These are phyloP conservation scores for Lachancea dasiensis DNA, from an alignment of 805 yeast species.

Conservation along the genomic window DNA sequence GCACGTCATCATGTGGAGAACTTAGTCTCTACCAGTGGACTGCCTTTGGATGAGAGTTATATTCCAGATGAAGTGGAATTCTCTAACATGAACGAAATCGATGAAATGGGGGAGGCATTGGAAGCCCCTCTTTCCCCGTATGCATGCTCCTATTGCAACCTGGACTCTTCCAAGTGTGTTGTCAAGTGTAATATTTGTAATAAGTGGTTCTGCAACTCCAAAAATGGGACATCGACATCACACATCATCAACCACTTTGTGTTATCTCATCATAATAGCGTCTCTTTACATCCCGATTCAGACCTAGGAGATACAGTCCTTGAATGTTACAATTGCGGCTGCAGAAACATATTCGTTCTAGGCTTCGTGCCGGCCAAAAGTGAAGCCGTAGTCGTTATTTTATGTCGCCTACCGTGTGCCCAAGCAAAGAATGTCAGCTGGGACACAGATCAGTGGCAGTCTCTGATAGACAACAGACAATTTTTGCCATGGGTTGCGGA, in stretches of 20 bases:
- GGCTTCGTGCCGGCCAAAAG: conserved; percentile 86
- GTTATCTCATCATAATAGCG: conserved; percentile 66
- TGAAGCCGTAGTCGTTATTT: conserved; percentile 77
- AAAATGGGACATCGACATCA: conserved; percentile 52
- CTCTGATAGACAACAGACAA: conserved; percentile 73
- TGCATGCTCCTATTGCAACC: conserved; percentile 68
- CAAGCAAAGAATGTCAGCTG: conserved; percentile 69
- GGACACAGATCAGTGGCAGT: conserved; percentile 86
- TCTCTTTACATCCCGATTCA: conserved; percentile 70
- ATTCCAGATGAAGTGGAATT: background rate
- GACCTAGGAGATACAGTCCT: conserved; percentile 81
- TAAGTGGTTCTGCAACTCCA: conserved; percentile 87
- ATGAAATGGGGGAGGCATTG: conserved; percentile 6
- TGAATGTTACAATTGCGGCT: conserved; percentile 90
- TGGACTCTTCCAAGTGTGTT: conserved; percentile 56
- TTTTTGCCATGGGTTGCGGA: conserved; percentile 79
- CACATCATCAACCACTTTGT: conserved; percentile 86
- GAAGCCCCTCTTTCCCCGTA: conserved; percentile 29
- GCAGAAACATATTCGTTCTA: conserved; percentile 66
- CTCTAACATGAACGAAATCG: conserved; percentile 2
- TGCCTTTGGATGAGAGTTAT: conserved; percentile 1
- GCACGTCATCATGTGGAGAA: background rate
- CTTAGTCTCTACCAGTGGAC: background rate
- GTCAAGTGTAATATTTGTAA: conserved; percentile 71
- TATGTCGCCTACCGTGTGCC: conserved; percentile 87